A percentile compares a stretch with the other conserved stretches of the same genome.
These are phyloP conservation scores for Trematosphaeria pertusa DNA, from an alignment of 2,329 filamentous ascomycete species.

Conservation along the genomic window DNA sequence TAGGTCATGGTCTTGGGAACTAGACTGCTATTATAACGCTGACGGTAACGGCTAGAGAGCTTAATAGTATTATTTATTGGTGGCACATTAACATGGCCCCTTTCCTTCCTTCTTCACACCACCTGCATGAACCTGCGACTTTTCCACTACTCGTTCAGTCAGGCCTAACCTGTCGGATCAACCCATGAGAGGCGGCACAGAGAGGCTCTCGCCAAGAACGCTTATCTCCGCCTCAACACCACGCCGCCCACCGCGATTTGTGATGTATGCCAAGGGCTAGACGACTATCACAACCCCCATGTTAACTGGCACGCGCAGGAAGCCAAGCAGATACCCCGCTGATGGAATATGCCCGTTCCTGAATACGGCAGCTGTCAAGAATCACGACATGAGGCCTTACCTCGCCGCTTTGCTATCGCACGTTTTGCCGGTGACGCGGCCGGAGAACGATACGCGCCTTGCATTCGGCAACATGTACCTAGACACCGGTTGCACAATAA, in stretches of 20 bases:
- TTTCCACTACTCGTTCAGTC: no score
- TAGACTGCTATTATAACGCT: not conserved
- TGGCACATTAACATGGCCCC: no score
- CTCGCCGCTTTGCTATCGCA: conserved; percentile 4
- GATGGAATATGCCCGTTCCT: conserved; percentile 12
- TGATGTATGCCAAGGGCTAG: conserved; percentile 22
- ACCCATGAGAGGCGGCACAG: no score
- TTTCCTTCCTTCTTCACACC: no score
- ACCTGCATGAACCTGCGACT: no score
- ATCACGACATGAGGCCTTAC: conserved; percentile 17
- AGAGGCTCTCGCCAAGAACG: conserved; percentile 9
- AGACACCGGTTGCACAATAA: not conserved
- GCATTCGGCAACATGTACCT: not conserved
- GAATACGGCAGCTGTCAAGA: conserved; percentile 19
- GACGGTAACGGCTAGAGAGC: not conserved
- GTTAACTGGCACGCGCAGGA: conserved; percentile 1
- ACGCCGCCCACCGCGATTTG: not conserved
- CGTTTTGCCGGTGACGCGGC: conserved; percentile 8
- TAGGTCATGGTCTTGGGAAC: no score
- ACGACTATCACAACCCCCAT: conserved; percentile 9
- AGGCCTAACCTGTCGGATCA: no score
- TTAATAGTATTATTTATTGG: no score
- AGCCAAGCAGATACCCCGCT: conserved; percentile 23
- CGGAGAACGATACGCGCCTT: not conserved
- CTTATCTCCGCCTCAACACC: conserved; percentile 10